These are phyloP conservation scores for Euphorbia celastroides DNA, from an alignment of 441 rosid species.

Conservation along the genomic window DNA sequence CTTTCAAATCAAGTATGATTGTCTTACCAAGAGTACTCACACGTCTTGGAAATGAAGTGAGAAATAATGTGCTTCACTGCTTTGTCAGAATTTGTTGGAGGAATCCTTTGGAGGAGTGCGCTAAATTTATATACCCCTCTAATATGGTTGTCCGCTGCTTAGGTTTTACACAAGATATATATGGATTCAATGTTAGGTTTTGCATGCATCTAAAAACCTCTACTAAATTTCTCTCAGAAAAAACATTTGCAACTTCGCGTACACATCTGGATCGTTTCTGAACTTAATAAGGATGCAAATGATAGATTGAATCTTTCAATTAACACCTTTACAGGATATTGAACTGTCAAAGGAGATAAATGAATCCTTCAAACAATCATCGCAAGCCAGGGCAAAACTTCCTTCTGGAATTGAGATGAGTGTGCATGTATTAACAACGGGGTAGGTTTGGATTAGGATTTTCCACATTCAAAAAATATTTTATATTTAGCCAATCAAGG, in stretches of 20 bases:
- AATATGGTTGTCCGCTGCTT: not conserved
- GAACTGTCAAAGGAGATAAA: slow-evolving; percentile 98
- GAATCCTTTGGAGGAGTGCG: not conserved
- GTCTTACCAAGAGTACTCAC: not conserved
- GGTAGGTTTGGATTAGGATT: slow-evolving; percentile 41
- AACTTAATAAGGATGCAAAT: not conserved
- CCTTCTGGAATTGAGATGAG: slow-evolving; percentile 99
- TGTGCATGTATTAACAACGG: slow-evolving; percentile 96
- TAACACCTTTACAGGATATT: slow-evolving; percentile 59
- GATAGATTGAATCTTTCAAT: not conserved
- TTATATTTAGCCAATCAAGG: slow-evolving; percentile 8
- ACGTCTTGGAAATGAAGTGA: too few species aligned
- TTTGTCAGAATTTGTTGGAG: not conserved
- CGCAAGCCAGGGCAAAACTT: slow-evolving; percentile 97
- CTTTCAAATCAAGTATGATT: not conserved
- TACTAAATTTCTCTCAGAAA: not conserved
- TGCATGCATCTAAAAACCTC: not conserved
- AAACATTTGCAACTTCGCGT: too few species aligned
- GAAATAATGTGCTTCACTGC: too few species aligned
- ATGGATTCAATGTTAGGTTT: not conserved
- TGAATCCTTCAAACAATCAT: slow-evolving; percentile 95
- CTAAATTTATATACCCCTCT: not conserved
- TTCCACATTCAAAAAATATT: slow-evolving; percentile 10
- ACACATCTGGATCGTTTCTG: not conserved
- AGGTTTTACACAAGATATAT: not conserved